These are phyloP conservation scores for Hordeum vulgare DNA, from an alignment of 176 grass and related monocot genomes.

Conservation along the genomic window MorexV3_pseudomolecules_assembly NC_058518.1:437886169-437886668, in stretches of 20 bases:
- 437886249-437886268: background rate
- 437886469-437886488: conserved; percentile 40
- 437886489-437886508: conserved; percentile 37
- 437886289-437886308: conserved; percentile 18
- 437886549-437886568: background rate
- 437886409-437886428: background rate
- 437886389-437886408: conserved; percentile 23
- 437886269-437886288: conserved; percentile 28
- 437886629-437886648: background rate
- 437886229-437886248: background rate
- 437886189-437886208: background rate
- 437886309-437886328: conserved; percentile 30
- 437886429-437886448: conserved; percentile 18
- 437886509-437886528: conserved; percentile 37
- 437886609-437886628: background rate
- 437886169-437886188: background rate
- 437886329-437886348: conserved; percentile 22
- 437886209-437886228: background rate
- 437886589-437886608: background rate
- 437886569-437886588: background rate
- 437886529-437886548: conserved; percentile 51
- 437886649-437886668: background rate
- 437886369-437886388: conserved; percentile 31
- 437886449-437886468: conserved; percentile 69
- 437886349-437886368: conserved; percentile 27